Evolutionary conservation across 1,139 yeast genomes (phyloP).

Genomic region (Yamadazyma sp.): DNA sequence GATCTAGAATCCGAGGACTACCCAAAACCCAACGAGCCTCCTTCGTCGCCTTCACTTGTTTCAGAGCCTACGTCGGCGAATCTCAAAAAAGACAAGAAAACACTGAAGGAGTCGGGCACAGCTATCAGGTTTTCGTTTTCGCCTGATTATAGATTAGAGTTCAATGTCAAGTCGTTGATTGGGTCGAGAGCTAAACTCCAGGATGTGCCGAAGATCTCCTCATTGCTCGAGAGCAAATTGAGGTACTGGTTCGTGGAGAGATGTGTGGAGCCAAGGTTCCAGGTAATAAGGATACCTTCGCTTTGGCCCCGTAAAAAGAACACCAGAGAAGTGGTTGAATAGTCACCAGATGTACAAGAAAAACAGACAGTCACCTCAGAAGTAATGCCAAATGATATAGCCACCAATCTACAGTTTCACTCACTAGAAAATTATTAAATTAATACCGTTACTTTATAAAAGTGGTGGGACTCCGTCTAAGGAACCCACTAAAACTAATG

Average conservation of each 20-base stretch:
- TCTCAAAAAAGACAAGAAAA: constrained; percentile 4
- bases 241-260: constrained; percentile 90
- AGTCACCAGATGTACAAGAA: neutral
- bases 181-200: constrained; percentile 92
- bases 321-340: constrained; percentile 38
- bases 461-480: too few species aligned
- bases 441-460: too few species aligned
- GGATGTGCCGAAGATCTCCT: constrained; percentile 89
- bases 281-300: constrained; percentile 78
- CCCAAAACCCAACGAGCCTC: constrained; percentile 3
- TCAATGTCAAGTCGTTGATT: constrained; percentile 79
- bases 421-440: too few species aligned
- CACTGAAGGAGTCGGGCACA: constrained; percentile 42
- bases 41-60: neutral
- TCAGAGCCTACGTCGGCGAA: neutral
- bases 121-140: constrained; percentile 86
- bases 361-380: too few species aligned
- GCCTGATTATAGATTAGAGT: constrained; percentile 87
- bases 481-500: too few species aligned
- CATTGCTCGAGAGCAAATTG: constrained; percentile 76
- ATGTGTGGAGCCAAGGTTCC: constrained; percentile 91
- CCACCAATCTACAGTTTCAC: too few species aligned
- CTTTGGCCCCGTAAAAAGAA: constrained; percentile 88
- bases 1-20: constrained; percentile 7
- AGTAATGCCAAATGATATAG: too few species aligned